Evolutionary conservation across 139 green algal genomes (phyloP).

Genomic region (Limnomonas spitsbergensis): DNA sequence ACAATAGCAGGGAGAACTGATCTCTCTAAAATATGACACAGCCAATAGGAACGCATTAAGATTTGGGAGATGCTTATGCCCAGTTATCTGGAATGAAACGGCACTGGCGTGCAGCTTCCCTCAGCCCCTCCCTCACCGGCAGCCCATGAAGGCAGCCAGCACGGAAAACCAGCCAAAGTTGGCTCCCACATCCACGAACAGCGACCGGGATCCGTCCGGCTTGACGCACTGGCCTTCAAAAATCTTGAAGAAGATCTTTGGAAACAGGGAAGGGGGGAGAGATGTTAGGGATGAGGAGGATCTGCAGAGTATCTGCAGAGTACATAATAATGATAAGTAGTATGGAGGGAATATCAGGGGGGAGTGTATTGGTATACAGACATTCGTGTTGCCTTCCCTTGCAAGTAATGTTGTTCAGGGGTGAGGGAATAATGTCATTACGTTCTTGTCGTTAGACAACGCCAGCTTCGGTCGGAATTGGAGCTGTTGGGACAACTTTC

Average conservation of each 20-base stretch:
- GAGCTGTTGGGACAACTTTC: no score
- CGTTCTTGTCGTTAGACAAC: no score
- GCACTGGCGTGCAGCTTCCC: constrained; percentile 7
- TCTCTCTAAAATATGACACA: no score
- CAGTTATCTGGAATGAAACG: no score
- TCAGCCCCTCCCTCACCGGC: constrained; percentile 44
- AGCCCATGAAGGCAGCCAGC: constrained; percentile 62
- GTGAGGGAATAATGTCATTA: no score
- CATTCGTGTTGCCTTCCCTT: no score
- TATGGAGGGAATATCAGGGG: neutral
- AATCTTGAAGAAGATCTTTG: constrained; percentile 16
- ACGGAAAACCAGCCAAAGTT: constrained; percentile 83
- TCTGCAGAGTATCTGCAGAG: neutral
- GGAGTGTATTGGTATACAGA: no score
- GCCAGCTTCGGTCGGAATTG: no score
- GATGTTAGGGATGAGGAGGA: neutral
- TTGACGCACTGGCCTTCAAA: neutral
- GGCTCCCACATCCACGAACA: constrained; percentile 75
- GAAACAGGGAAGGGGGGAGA: neutral
- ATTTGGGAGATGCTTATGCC: no score
- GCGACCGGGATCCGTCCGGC: neutral
- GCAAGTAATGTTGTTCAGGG: no score
- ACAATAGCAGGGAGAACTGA: no score
- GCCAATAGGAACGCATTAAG: no score
- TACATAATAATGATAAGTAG: neutral